Base-by-base conservation (phyloP, 495 filamentous ascomycete species). In the Pseudomonodictys pantanalensis region DNA sequence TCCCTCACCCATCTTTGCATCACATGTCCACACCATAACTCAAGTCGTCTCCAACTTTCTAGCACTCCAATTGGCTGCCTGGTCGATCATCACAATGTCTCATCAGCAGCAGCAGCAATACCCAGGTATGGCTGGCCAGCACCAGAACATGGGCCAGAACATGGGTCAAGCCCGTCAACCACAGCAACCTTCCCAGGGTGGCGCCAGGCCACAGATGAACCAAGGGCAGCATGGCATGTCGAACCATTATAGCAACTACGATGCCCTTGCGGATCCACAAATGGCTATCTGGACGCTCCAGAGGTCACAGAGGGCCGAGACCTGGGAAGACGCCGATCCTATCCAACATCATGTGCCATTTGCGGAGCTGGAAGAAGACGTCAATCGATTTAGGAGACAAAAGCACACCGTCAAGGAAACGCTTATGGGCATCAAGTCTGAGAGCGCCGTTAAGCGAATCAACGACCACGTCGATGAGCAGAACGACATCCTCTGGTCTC, bases 271-370 rank as follows among this genome's bases (percentile, higher is more conserved):
- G 17, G 52, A 57, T 20, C 59, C 59, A 1, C 22, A 57, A 25
- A 25, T 56, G 11, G 29, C 52, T 17, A 12, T 30, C 2, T 62
- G 52, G 52, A 45, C 43, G 4, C 17, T 46, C n/a, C 11, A 25
- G 23, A 57, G 52, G 52, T 23, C 30, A 12, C 35, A 32, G 18
- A 11, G 23, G 33, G 11, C 43, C 3, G 17, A 25, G n/a, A 33
- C 29, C 22, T 56, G 59, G 59, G 20, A 28, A 15, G 17, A 47
- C 18, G 51, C 30, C 39, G n/a, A 42, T 30, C 52, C 59, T 10
- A 3, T 35, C 18, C 22, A 62, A 25, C 15, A 32, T 23, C 45
- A 23, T 52, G 26, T 56, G n/a, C 45, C 52, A 0, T 11, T 43
- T 5, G 15, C 56, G 20, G 18, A 39, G 3, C 18, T 55, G 1